Evolutionary conservation across 306 rosid genomes (phyloP).

Genomic region (Adenanthera pavonina): DNA sequence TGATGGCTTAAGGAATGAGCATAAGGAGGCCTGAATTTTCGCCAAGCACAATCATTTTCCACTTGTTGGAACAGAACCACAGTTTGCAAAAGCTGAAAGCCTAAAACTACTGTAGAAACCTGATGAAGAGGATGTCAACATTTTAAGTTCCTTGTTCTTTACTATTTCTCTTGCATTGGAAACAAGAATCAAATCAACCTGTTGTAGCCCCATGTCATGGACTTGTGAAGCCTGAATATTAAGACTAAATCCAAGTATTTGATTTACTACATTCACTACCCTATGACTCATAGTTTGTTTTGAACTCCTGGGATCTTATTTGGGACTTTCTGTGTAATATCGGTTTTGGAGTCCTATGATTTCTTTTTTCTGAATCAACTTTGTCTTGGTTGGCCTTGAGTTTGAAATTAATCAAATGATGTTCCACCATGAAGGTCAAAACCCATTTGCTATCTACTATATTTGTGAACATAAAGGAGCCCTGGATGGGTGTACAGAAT

Average conservation of each 20-base stretch:
- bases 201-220: conserved; percentile 33
- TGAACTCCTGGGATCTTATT: not conserved
- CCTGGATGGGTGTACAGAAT: not conserved
- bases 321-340: not conserved
- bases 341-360: not conserved
- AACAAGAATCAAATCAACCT: conserved; percentile 32
- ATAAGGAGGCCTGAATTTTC: conserved; percentile 38
- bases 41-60: conserved; percentile 43
- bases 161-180: conserved; percentile 20
- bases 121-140: conserved; percentile 18
- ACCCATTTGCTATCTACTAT: not conserved
- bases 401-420: conserved; percentile 38
- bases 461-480: conserved; percentile 41
- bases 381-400: conserved; percentile 17
- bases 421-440: conserved; percentile 47
- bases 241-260: conserved; percentile 32
- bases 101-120: conserved; percentile 44
- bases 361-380: not conserved
- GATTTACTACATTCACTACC: not conserved
- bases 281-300: not conserved
- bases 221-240: not conserved
- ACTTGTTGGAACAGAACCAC: conserved; percentile 49
- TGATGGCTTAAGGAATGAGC: not conserved
- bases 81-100: conserved; percentile 41
- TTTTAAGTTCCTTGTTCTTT: conserved; percentile 18